These are phyloP conservation scores for Glarea lozoyensis DNA, from an alignment of 495 filamentous ascomycete genomes.

Conservation along the genomic window DNA sequence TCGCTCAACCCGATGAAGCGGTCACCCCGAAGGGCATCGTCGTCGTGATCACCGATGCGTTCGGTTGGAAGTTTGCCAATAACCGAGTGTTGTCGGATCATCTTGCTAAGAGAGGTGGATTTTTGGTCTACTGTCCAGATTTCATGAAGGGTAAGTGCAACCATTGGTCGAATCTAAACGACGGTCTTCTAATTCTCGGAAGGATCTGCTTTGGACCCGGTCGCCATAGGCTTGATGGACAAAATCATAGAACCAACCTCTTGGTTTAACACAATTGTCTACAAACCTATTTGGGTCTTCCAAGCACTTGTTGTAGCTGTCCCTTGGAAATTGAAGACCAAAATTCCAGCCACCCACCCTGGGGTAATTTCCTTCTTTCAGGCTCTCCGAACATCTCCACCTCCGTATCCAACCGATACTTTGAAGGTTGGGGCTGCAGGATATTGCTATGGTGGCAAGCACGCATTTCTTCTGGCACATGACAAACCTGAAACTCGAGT, in stretches of 20 bases:
- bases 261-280: conserved; percentile 15
- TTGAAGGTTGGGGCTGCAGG: conserved; percentile 39
- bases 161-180: neutral
- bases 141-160: conserved; percentile 46
- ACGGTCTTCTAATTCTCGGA: conserved; percentile 16
- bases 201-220: conserved; percentile 8
- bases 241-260: conserved; percentile 6
- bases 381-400: conserved; percentile 27
- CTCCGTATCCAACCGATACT: conserved; percentile 9
- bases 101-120: conserved; percentile 39
- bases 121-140: conserved; percentile 47
- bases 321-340: conserved; percentile 28
- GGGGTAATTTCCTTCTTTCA: conserved; percentile 38
- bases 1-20: conserved; percentile 26
- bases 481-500: conserved; percentile 11
- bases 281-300: conserved; percentile 11
- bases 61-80: conserved; percentile 50
- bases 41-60: conserved; percentile 47
- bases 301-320: conserved; percentile 17
- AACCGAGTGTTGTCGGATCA: conserved; percentile 42
- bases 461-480: conserved; percentile 33
- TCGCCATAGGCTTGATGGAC: conserved; percentile 5
- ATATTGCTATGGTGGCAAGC: conserved; percentile 54
- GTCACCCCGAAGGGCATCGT: conserved; percentile 34
- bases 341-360: conserved; percentile 29